These are phyloP conservation scores for Euphrasia confusa DNA, from an alignment of 257 asterid species.

Conservation along the genomic window DNA sequence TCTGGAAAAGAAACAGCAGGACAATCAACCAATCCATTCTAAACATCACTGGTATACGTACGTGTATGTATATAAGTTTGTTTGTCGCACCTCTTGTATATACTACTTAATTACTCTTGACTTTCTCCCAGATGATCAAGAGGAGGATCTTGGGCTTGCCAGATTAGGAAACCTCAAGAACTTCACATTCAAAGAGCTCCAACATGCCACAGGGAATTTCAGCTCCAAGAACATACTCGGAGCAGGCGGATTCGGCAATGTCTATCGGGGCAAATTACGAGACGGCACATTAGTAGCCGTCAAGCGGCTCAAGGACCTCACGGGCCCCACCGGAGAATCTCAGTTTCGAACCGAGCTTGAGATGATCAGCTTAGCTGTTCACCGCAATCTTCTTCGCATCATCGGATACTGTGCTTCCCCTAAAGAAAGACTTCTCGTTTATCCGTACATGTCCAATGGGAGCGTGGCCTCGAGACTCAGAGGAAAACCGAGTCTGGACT, in stretches of 20 bases:
- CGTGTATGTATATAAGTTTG: too few relatives aligned
- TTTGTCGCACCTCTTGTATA: background rate
- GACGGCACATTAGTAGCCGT: constrained; percentile 72
- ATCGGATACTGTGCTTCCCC: constrained; percentile 75
- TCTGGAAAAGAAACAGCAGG: constrained; percentile 53
- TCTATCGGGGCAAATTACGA: constrained; percentile 63
- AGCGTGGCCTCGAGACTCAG: constrained; percentile 83
- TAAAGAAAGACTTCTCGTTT: constrained; percentile 75
- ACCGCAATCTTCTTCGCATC: constrained; percentile 73
- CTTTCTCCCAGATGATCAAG: constrained; percentile 51
- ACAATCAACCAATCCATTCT: constrained; percentile 51
- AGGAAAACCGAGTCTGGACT: constrained; percentile 79
- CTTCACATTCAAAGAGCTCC: constrained; percentile 87
- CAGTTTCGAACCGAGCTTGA: constrained; percentile 85
- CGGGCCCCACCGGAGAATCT: constrained; percentile 75
- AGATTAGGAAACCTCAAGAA: constrained; percentile 65
- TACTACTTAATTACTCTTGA: too few relatives aligned
- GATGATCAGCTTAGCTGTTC: constrained; percentile 89
- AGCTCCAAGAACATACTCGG: constrained; percentile 91
- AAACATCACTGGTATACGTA: constrained; percentile 54
- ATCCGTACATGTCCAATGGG: constrained; percentile 94
- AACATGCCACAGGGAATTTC: constrained; percentile 69
- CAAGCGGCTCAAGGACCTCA: constrained; percentile 72
- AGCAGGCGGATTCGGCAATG: constrained; percentile 90
- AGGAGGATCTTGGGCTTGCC: constrained; percentile 57